Percentiles rank a stretch among this genome's conserved stretches.
Conservation (phyloP, 1,139 yeast genomes). For the Suhomyces ambrosiae region DNA sequence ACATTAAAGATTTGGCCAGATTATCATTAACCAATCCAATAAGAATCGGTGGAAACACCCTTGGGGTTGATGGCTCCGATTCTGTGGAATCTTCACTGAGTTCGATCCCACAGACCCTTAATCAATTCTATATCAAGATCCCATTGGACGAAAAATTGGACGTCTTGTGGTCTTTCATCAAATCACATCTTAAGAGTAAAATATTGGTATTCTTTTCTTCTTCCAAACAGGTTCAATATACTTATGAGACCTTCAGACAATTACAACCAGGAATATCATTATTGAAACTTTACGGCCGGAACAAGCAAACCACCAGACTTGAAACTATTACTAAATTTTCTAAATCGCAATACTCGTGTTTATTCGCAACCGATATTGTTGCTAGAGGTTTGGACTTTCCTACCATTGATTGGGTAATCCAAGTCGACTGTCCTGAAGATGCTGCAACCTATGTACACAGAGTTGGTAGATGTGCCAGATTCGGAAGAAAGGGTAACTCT, state of each 20-base stretch:
- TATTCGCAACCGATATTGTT: slow-evolving; percentile 94
- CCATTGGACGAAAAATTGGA: slow-evolving; percentile 82
- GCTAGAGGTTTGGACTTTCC: slow-evolving; percentile 98
- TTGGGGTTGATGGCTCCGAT: slow-evolving; percentile 46
- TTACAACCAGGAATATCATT: slow-evolving; percentile 95
- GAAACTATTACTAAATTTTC: slow-evolving; percentile 88
- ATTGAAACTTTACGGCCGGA: slow-evolving; percentile 91
- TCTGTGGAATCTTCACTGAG: slow-evolving; percentile 36
- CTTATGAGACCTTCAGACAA: slow-evolving; percentile 86
- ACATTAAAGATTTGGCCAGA: slow-evolving; percentile 85
- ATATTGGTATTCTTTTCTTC: slow-evolving; percentile 88
- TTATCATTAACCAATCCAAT: slow-evolving; percentile 79
- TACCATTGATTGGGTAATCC: slow-evolving; percentile 96
- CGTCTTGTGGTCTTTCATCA: slow-evolving; percentile 84
- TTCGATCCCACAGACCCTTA: slow-evolving; percentile 75
- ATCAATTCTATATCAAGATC: slow-evolving; percentile 76
- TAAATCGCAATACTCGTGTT: slow-evolving; percentile 81
- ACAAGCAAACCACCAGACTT: slow-evolving; percentile 88
- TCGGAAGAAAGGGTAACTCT: slow-evolving; percentile 87
- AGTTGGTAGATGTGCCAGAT: slow-evolving; percentile 95
- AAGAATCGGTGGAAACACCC: slow-evolving; percentile 56
- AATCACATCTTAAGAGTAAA: slow-evolving; percentile 83
- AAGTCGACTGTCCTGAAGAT: slow-evolving; percentile 95
- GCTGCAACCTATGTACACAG: slow-evolving; percentile 93
- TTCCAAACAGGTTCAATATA: slow-evolving; percentile 92